Conservation (phyloP, 2,329 filamentous ascomycete species). For the Chalaropsis thielavioides region DNA sequence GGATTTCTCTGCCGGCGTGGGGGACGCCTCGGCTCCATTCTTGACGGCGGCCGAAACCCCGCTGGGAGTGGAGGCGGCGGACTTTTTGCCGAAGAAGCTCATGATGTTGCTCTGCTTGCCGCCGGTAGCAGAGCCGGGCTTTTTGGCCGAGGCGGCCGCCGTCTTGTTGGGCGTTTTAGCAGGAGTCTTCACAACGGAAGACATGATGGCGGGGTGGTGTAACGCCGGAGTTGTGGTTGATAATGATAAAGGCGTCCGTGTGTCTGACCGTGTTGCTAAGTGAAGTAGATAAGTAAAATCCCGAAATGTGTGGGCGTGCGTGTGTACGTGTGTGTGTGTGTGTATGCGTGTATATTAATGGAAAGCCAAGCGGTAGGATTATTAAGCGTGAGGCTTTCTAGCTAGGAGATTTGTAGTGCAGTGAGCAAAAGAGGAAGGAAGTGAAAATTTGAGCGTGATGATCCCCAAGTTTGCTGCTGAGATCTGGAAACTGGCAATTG, state of each 20-base stretch:
- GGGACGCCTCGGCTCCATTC: conserved; percentile 26
- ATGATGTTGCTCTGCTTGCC: conserved; percentile 31
- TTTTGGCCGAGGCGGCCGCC: conserved; percentile 23
- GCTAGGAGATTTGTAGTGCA: neutral
- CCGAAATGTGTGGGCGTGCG: neutral
- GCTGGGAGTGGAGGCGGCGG: conserved; percentile 21
- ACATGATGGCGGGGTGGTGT: conserved; percentile 2
- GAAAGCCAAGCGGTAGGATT: neutral
- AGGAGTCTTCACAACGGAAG: conserved; percentile 5
- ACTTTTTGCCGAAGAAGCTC: conserved; percentile 31
- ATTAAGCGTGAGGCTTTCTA: neutral
- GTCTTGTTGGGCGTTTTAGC: conserved; percentile 23
- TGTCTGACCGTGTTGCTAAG: neutral
- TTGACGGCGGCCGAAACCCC: conserved; percentile 24
- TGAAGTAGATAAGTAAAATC: neutral
- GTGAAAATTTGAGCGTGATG: neutral
- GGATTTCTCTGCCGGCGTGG: conserved; percentile 10
- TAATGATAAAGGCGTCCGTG: neutral
- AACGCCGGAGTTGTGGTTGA: neutral
- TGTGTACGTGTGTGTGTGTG: no score
- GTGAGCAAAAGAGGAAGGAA: neutral
- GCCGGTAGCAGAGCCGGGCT: conserved; percentile 19
- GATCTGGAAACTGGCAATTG: neutral
- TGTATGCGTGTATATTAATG: no score
- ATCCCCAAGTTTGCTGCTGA: neutral